Evolutionary conservation across 2,329 filamentous ascomycete species (phyloP).

Genomic region (Alternaria sp.): DNA sequence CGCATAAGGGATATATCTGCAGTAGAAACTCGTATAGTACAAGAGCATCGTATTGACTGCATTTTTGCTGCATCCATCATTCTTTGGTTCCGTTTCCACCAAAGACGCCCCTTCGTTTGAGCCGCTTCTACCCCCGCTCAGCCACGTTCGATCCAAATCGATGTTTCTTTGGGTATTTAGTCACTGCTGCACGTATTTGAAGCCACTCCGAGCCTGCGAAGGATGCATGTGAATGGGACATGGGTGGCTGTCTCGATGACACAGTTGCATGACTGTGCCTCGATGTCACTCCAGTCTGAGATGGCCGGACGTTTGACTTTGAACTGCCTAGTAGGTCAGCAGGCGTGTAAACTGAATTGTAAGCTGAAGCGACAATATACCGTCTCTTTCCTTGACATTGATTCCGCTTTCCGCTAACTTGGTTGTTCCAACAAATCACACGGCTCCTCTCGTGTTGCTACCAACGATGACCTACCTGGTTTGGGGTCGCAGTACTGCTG

Average conservation of each 20-base stretch:
- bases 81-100: background rate
- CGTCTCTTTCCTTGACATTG: background rate
- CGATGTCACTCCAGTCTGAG: background rate
- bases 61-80: conserved; percentile 1
- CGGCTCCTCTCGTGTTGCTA: background rate
- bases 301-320: background rate
- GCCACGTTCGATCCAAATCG: background rate
- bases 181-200: background rate
- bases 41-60: background rate
- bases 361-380: background rate
- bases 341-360: background rate
- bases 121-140: background rate
- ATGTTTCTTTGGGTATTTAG: background rate
- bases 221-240: background rate
- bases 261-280: background rate
- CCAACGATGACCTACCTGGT: background rate
- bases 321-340: background rate
- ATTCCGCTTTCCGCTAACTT: background rate
- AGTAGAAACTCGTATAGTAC: background rate
- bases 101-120: background rate
- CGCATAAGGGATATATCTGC: background rate
- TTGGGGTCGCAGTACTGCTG: background rate
- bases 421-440: background rate
- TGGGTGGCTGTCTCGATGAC: background rate
- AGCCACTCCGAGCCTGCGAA: background rate